A percentile compares a stretch with the other conserved stretches of the same genome.
Evolutionary conservation across 2,329 filamentous ascomycete species (phyloP).

Genomic region (Colletotrichum sp.): DNA sequence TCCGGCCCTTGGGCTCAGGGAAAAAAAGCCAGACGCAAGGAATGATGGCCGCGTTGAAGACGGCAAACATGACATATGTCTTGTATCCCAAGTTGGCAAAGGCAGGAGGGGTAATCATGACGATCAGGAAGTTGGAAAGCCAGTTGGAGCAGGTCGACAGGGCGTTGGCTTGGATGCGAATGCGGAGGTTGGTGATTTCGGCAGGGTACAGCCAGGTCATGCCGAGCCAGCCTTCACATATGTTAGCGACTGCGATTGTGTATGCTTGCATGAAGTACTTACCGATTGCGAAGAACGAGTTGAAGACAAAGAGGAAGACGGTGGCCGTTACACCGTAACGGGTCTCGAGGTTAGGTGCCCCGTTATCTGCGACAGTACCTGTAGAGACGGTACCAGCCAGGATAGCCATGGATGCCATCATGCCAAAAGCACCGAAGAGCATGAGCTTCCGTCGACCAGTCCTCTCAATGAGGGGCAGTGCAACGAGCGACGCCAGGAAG

Average conservation of each 20-base stretch:
- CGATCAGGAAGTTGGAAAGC: slow-evolving; percentile 69
- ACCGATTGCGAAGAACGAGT: slow-evolving; percentile 62
- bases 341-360: slow-evolving; percentile 29
- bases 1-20: slow-evolving; percentile 59
- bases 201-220: slow-evolving; percentile 69
- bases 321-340: slow-evolving; percentile 34
- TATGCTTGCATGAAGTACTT: neutral
- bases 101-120: slow-evolving; percentile 69
- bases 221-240: slow-evolving; percentile 52
- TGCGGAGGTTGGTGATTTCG: slow-evolving; percentile 64
- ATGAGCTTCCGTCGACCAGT: slow-evolving; percentile 67
- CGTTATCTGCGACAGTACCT: slow-evolving; percentile 32
- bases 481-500: slow-evolving; percentile 42
- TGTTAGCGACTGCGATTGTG: neutral
- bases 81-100: slow-evolving; percentile 58
- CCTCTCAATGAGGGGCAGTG: slow-evolving; percentile 49
- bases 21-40: slow-evolving; percentile 58
- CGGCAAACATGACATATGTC: slow-evolving; percentile 61
- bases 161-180: slow-evolving; percentile 68
- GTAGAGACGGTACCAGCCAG: slow-evolving; percentile 38
- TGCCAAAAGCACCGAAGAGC: slow-evolving; percentile 66
- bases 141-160: slow-evolving; percentile 66
- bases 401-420: slow-evolving; percentile 66
- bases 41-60: slow-evolving; percentile 57
- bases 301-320: slow-evolving; percentile 66